Evolutionary conservation across 257 asterid genomes (phyloP).

Genomic region (Leptodermis oblonga): DNA sequence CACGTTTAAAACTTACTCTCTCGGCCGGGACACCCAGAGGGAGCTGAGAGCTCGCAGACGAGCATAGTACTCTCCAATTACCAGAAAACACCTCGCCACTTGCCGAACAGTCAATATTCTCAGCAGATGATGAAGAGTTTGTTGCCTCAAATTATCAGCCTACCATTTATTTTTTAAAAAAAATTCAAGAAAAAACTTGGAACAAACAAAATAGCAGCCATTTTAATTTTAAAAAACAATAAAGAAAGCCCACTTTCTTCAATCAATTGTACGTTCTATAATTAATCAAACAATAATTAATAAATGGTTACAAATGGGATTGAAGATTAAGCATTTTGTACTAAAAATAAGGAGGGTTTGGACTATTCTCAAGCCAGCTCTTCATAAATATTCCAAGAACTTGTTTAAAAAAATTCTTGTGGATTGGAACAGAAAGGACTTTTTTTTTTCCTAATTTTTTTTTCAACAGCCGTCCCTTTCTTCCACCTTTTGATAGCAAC

Average conservation of each 20-base stretch:
- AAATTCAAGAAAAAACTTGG: not conserved
- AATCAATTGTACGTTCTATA: not conserved
- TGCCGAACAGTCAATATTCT: slow-evolving; percentile 76
- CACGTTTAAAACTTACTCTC: slow-evolving; percentile 55
- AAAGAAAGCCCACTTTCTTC: not conserved
- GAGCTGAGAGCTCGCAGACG: slow-evolving; percentile 89
- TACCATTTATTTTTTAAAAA: slow-evolving; percentile 12
- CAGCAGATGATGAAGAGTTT: slow-evolving; percentile 75
- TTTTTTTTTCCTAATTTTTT: slow-evolving; percentile 19
- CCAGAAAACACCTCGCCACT: slow-evolving; percentile 78
- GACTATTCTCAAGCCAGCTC: slow-evolving; percentile 19
- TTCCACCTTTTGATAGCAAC: slow-evolving; percentile 19
- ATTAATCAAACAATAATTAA: slow-evolving; percentile 5
- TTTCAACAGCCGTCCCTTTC: slow-evolving; percentile 28
- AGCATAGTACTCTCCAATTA: slow-evolving; percentile 83
- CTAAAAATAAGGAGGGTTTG: slow-evolving; percentile 5
- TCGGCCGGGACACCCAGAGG: slow-evolving; percentile 87
- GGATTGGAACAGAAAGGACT: too few relatives aligned
- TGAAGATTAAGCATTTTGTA: slow-evolving; percentile 17
- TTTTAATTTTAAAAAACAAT: not conserved
- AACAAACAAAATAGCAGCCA: not conserved
- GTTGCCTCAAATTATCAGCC: slow-evolving; percentile 95
- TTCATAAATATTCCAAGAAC: slow-evolving; percentile 8
- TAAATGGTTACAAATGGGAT: slow-evolving; percentile 12
- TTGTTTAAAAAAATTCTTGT: not conserved